Conservation (phyloP, 2,329 filamentous ascomycete genomes). For the Bipolaris sorokiniana region DNA sequence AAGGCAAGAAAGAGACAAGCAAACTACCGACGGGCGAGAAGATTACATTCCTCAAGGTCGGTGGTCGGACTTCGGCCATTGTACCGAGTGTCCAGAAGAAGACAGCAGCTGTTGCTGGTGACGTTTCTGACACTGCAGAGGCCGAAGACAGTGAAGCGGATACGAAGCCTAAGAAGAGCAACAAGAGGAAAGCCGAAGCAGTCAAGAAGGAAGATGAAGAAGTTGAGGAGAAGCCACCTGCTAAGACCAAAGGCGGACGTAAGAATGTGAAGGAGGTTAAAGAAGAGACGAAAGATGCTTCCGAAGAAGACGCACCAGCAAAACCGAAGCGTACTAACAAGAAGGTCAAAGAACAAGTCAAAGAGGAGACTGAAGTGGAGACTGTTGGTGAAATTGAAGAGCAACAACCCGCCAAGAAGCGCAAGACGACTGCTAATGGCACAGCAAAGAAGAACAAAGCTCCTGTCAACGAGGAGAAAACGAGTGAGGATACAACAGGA, state of each 20-base stretch:
- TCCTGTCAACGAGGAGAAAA: slow-evolving; percentile 11
- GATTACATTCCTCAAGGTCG: slow-evolving; percentile 85
- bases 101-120: slow-evolving; percentile 64
- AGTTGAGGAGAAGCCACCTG: slow-evolving; percentile 14
- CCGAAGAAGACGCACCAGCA: slow-evolving; percentile 26
- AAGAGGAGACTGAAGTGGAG: slow-evolving; percentile 26
- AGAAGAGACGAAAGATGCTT: slow-evolving; percentile 30
- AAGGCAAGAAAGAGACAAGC: slow-evolving; percentile 75
- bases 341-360: slow-evolving; percentile 21
- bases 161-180: slow-evolving; percentile 39
- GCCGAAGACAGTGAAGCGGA: slow-evolving; percentile 30
- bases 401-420: slow-evolving; percentile 32
- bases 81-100: slow-evolving; percentile 89
- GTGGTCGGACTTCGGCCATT: slow-evolving; percentile 87
- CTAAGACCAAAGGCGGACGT: slow-evolving; percentile 28
- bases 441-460: slow-evolving; percentile 22
- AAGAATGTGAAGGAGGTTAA: slow-evolving; percentile 33
- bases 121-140: slow-evolving; percentile 50
- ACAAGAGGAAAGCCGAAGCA: slow-evolving; percentile 44
- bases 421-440: slow-evolving; percentile 25
- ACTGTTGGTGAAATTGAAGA: slow-evolving; percentile 31
- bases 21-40: slow-evolving; percentile 82
- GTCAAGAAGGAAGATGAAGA: slow-evolving; percentile 33
- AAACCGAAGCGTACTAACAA: slow-evolving; percentile 10
- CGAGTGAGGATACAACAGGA: slow-evolving; percentile 22